phyloP scores from a whole-genome alignment of 1,284 basidiomycete species.

The Agaricales sp. region DNA sequence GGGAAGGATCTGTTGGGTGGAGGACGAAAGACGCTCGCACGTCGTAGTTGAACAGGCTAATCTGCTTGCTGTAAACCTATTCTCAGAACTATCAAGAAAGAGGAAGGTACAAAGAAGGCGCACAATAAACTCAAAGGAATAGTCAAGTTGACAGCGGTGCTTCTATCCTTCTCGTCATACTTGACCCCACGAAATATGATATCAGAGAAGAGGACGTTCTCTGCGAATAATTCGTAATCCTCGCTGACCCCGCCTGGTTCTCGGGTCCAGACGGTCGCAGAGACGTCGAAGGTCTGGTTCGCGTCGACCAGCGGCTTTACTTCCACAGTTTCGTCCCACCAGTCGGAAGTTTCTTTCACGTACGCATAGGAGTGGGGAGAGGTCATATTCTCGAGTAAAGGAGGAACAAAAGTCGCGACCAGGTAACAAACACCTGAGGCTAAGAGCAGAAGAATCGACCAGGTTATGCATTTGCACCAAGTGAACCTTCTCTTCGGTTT shows the following conservation, averaged over 20 bases:
- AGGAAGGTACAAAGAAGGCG: background rate
- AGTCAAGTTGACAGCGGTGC: background rate
- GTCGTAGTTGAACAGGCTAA: background rate
- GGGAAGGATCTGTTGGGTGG: background rate
- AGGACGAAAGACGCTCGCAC: background rate
- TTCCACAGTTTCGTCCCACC: too few relatives aligned
- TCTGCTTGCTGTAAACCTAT: background rate
- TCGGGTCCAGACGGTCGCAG: background rate
- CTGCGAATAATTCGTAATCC: background rate
- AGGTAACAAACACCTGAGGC: too few relatives aligned
- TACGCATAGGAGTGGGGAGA: too few relatives aligned
- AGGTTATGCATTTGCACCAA: too few relatives aligned
- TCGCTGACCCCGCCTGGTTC: background rate
- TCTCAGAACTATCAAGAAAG: background rate
- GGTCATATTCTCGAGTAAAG: too few relatives aligned
- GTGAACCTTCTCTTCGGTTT: too few relatives aligned
- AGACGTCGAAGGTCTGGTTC: background rate
- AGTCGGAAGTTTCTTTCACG: too few relatives aligned
- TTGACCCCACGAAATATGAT: background rate
- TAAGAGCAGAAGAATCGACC: too few relatives aligned
- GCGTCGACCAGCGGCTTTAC: background rate
- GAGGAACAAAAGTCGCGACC: too few relatives aligned
- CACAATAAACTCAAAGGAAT: background rate
- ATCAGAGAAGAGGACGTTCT: background rate
- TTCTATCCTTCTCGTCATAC: background rate